Evolutionary conservation across 345 rosid species (phyloP), one percentile per base, ranked within the genome.

Genomic region (Linum trigynum): DNA sequence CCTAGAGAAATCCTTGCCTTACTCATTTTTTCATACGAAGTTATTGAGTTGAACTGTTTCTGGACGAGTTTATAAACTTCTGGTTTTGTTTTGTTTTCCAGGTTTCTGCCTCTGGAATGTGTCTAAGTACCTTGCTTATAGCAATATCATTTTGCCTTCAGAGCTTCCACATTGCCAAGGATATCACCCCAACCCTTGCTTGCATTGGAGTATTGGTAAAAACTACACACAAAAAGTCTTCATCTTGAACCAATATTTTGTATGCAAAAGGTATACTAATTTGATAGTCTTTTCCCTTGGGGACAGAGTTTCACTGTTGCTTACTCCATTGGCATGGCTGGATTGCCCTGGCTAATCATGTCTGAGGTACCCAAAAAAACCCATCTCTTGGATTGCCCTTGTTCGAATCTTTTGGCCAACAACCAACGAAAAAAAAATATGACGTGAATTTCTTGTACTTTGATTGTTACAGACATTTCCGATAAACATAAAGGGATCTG

Each of bases 401-500:
- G 55, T 6, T 6, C 10, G 2, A 51, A 51, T 9, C n/a, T 9
- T 7, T 1, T 2, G 56, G 56, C 10, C 10, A 2, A 23, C 32
- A 23, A 23, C 32, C 32, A 23, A 23, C 1, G 32, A 23, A 23
- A 23, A 23, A 9, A 2, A 23, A 57, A 15, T 16, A n/a, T 32
- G 38, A 38, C 3, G n/a, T 40, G 8, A 2, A 43, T 37, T 61
- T 61, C 14, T 36, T 23, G 17, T 17, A 45, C 15, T 1, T 17
- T 51, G 45, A 50, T 5, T 59, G 15, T 69, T 72, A 63, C 74
- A 83, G 87, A 79, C 83, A 69, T 83, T 81, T 68, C 85, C 87
- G 7, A 74, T 81, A 61, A 81, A 78, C 64, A 68, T 83, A 6
- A 81, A 83, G 57, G 85, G 78, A 11, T 48, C 80, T 40, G 91